Base-by-base conservation (phyloP, 495 filamentous ascomycete species). In the Aspergillus sclerotioniger region DNA sequence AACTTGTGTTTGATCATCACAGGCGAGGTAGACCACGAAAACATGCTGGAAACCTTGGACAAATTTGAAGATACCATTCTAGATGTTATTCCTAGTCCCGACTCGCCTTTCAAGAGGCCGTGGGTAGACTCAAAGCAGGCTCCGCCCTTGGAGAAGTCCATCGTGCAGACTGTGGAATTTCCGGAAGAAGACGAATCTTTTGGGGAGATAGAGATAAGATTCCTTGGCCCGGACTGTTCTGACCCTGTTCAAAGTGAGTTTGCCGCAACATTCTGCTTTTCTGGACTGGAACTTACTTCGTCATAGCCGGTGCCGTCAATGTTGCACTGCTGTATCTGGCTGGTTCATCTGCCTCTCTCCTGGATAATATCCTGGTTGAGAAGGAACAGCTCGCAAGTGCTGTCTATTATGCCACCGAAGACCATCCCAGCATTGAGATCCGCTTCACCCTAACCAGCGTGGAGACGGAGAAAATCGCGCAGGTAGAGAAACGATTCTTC, bases 141-240 rank as follows among this genome's bases (percentile, higher is more conserved):
- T 3, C 87, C 90, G 8, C 71, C 83, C 0, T 70, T 97, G 25
- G 74, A 81, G 45, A 76, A 90, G 66, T 90, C 89, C 1, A 74
- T 84, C 20, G 73, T 92, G 47, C 80, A 92, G 64, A 89, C 77
- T 6, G 87, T 97, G 33, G 86, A 95, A 57, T 99, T 99, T 63
- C 95, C 94, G 0, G 95, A 99, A 71, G 92, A 96, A 66, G 94
- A 99, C 61, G 94, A 99, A 62, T 91, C 90, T 1, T 87, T 81
- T 53, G 94, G 94, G 37, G 92, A 98, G 66, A 82, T 98, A 44
- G 67, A 87, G 51, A 81, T 97, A 43, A 87, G 80, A 7, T 94
- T 94, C 70, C 82, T 98, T 54, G 94, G 94, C 35, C 95, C 94
- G 0, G 79, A 85, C 57, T 89, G 86, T 70, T 85, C 78, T 58